Base-by-base conservation (phyloP, 495 filamentous ascomycete species). In the Aspergillus haitiensis region DNA sequence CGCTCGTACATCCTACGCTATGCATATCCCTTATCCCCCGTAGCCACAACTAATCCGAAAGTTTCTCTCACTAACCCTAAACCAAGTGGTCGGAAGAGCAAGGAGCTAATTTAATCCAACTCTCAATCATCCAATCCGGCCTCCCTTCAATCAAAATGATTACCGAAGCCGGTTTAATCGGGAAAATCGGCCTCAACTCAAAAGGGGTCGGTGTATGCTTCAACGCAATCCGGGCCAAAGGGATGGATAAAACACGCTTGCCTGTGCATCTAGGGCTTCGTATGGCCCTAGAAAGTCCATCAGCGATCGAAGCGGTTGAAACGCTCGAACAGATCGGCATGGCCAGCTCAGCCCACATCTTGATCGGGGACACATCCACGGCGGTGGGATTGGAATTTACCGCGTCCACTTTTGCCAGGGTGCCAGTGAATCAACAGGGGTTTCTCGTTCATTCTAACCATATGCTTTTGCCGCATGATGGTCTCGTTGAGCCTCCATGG, bases 141-240 rank as follows among this genome's bases (percentile, higher is more conserved):
- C 81, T 79, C 59, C 81, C 83, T 6, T 74, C 65, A 5, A 81
- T 85, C 42, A 70, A 76, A 33, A 78, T 81, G 73, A 66, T 80
- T 35, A 77, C 75, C 15, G 75, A 79, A 66, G 87, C 86, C 15
- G 87, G 87, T 1, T 82, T 89, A n/a, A 81, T 90, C 16, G 85
- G 86, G 16, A 91, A 91, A 65, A 88, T 90, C 42, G 87, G 88
- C 1, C 74, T 88, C 65, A 89, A 89, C 63, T 74, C 72, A 12
- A 68, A 72, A 0, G 84, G 85, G 3, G 85, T 89, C 1, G 86
- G 86, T 3, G 82, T 82, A n/a, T 85, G 81, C 47, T 72, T 90
- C 16, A 89, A 90, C 65, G 87, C 86, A 5, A 84, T 89, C 56
- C 77, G 79, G 45, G 86, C 84, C 2, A 75, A 75, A 13, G 84